Evolutionary conservation across 2,329 filamentous ascomycete genomes (phyloP), one percentile per base, ranked within the genome.

Genomic region (Metarhizium humberi): DNA sequence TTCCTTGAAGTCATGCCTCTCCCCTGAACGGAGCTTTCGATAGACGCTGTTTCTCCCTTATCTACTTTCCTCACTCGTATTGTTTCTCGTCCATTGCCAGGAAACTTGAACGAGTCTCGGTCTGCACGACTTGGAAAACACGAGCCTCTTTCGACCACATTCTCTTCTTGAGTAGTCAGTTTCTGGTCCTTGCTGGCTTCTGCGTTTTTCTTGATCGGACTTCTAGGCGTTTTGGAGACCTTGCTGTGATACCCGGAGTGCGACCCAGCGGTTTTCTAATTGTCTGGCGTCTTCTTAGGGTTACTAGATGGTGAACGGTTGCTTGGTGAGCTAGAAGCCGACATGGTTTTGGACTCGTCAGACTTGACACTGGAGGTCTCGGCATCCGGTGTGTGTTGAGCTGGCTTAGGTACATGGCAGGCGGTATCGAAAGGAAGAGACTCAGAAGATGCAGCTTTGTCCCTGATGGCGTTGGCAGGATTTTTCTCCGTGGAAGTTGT

Each of bases 311-410:
- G 30, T 3, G 51, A 30, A 7, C n/a, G 14, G 4, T 43, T 47
- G 20, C 49, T 43, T 11, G 49, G 52, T 25, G 55, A 54, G 55
- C 49, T 54, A 10, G 49, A 38, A 4, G 38, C 2, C 18, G 55
- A 56, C 32, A 52, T 20, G 25, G 52, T 54, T 36, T 49, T 56
- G 43, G 52, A 56, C 5, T 50, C 53, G 14, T 16, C 50, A 14
- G 52, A 51, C 5, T 50, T 45, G 29, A 32, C 4, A 45, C 52
- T 56, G n/a, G 34, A 13, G 11, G n/a, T n/a, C 1, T 54, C 55
- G 14, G 40, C 29, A 25, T 48, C 40, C 13, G 36, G 29, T 20
- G n/a, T 32, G n/a, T 18, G 14, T 38, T 29, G 29, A 13, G 11
- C 20, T 20, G 14, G 40, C 18, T 16, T n/a, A 8, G 32, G 18